These are phyloP conservation scores for Litchi chinensis DNA, from an alignment of 345 rosid genomes.

Conservation along the genomic window DNA sequence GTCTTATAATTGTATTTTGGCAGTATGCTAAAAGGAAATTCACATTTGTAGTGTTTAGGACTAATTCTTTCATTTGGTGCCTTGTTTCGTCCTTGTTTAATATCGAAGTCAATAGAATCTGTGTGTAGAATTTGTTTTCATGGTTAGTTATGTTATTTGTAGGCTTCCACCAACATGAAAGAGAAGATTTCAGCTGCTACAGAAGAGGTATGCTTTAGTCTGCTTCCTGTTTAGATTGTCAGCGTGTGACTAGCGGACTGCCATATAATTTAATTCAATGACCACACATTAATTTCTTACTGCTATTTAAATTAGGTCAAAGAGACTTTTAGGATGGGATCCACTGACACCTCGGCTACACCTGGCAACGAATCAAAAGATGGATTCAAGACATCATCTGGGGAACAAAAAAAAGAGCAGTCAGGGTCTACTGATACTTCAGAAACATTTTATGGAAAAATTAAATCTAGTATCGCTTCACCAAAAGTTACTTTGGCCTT, in stretches of 20 bases:
- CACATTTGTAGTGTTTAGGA: neutral
- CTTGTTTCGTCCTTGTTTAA: neutral
- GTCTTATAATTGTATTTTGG: constrained; percentile 6
- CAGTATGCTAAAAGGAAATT: neutral
- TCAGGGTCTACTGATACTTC: constrained; percentile 46
- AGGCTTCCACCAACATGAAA: constrained; percentile 82
- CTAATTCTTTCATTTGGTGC: neutral
- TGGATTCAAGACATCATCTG: constrained; percentile 47
- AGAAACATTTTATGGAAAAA: constrained; percentile 65
- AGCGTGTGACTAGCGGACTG: constrained; percentile 7
- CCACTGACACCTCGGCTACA: constrained; percentile 45
- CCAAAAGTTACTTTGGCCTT: constrained; percentile 63
- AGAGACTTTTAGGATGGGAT: constrained; percentile 56
- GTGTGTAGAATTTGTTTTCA: constrained; percentile 7
- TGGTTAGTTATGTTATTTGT: constrained; percentile 20
- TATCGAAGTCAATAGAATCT: constrained; percentile 4
- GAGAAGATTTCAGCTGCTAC: constrained; percentile 81
- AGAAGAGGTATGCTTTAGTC: constrained; percentile 84
- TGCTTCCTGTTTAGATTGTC: constrained; percentile 23
- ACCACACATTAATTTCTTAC: neutral
- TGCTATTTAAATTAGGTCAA: constrained; percentile 60
- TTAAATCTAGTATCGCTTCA: constrained; percentile 66
- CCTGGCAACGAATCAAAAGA: constrained; percentile 36
- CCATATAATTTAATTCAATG: neutral
- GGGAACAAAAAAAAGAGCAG: constrained; percentile 48